Evolutionary conservation across 1,284 basidiomycete genomes (phyloP), one percentile per base, ranked within the genome.

Genomic region (Flammula alnicola): DNA sequence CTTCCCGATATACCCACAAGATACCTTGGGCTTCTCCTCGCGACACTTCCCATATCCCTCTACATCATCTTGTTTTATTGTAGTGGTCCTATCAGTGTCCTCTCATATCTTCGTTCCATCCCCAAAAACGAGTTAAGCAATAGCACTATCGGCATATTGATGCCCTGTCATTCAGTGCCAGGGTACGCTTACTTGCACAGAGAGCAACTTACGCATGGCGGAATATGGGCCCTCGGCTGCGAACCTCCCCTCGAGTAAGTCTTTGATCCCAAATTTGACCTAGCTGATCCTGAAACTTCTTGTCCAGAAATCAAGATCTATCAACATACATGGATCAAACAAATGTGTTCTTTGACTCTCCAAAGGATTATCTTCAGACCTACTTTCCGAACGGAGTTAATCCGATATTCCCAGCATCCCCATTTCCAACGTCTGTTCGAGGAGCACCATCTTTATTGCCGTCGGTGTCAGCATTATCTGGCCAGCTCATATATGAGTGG

Each of bases 101-200:
- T 91, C 63, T 71, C 79, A 5, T 86, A 83, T 62, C 68, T 92
- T 43, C 77, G 81, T 29, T 63, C 67, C 19, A 70, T 86, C 22
- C 77, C 83, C 1, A 50, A 67, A 16, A 58, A 72, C 14, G 73
- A 80, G n/a, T 64, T 85, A 16, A 46, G 53, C 3, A 54, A 62
- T 22, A 72, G 69, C 5, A 83, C 84, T 6, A 70, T 97, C 11
- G 94, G 91, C 1, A 87, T 93, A 54, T 71, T 98, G 14, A 96
- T 95, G 91, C 97, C 97, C 3, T 99, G 97, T 59, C 97, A 99
- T 71, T 97, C 94, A n/a, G 94, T 91, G 0, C 96, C 96, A 2
- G 96, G 94, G 78, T 90, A 94, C 62, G 87, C 93, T 4, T 90
- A 95, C 68, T 69, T 99, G 16, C 96, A 99, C 64, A 74, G 82